Conservation (phyloP, 768 basidiomycete genomes). For the Agrocybe chaxingu region DNA sequence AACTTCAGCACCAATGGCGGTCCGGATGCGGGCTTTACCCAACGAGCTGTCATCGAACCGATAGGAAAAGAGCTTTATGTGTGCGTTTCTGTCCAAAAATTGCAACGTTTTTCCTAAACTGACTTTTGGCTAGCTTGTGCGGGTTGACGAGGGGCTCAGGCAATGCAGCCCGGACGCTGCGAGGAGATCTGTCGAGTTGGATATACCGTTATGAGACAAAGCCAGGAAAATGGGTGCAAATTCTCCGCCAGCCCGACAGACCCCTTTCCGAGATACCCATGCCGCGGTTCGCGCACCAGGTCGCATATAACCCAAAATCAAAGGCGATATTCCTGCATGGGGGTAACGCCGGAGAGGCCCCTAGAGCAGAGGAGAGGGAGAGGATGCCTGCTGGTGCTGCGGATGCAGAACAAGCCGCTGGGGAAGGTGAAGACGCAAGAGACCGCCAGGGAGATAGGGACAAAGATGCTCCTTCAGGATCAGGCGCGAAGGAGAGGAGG, state of each 20-base stretch:
- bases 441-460: constrained; percentile 2
- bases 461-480: constrained; percentile 17
- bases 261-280: constrained; percentile 38
- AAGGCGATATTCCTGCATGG: constrained; percentile 69
- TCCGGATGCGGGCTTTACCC: constrained; percentile 71
- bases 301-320: constrained; percentile 63
- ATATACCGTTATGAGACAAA: constrained; percentile 58
- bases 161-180: constrained; percentile 35
- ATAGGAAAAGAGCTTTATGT: constrained; percentile 67
- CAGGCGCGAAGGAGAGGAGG: constrained; percentile 38
- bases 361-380: neutral
- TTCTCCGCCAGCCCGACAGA: constrained; percentile 37
- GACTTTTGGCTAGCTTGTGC: constrained; percentile 44
- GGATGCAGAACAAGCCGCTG: constrained; percentile 16
- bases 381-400: constrained; percentile 6
- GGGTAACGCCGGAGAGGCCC: constrained; percentile 56
- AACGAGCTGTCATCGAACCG: constrained; percentile 68
- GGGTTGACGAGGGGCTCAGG: constrained; percentile 48
- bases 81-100: constrained; percentile 36
- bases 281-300: constrained; percentile 76
- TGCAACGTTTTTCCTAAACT: neutral
- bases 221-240: constrained; percentile 66
- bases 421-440: constrained; percentile 12
- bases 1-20: constrained; percentile 63
- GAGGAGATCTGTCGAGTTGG: constrained; percentile 58